Percentiles rank a stretch among this genome's conserved stretches.
These are phyloP conservation scores for Hypomontagnella submonticulosa DNA, from an alignment of 495 filamentous ascomycete species.

Conservation along the genomic window DNA sequence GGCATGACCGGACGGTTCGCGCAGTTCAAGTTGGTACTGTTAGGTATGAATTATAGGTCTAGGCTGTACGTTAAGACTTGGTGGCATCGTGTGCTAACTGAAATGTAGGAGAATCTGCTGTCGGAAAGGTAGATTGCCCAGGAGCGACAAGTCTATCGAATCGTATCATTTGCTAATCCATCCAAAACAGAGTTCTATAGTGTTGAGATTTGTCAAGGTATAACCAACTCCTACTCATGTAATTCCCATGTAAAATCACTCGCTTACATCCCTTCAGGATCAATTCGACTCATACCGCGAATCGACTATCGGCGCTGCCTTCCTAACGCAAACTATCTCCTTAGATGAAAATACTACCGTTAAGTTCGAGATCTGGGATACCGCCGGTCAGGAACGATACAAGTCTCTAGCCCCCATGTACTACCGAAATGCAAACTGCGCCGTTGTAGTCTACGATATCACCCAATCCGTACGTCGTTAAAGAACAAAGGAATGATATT, in stretches of 20 bases:
- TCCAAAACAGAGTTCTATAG: conserved; percentile 83
- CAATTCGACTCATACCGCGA: conserved; percentile 99
- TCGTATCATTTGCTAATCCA: conserved; percentile 51
- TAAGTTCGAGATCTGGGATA: conserved; percentile 99
- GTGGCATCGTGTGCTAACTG: conserved; percentile 48
- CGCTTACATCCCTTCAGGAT: conserved; percentile 67
- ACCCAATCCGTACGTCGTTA: conserved; percentile 85
- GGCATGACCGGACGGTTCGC: conserved; percentile 82
- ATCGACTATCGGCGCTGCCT: conserved; percentile 98
- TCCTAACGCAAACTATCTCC: conserved; percentile 97
- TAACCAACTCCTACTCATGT: conserved; percentile 35
- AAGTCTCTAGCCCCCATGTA: conserved; percentile 99
- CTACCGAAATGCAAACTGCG: conserved; percentile 98
- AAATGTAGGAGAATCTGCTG: conserved; percentile 88
- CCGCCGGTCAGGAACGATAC: conserved; percentile 96
- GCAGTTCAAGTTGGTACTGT: conserved; percentile 97
- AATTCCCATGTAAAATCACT: neutral
- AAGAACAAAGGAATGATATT: conserved; percentile 17
- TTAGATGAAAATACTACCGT: conserved; percentile 97
- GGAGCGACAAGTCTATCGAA: conserved; percentile 2
- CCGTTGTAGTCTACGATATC: conserved; percentile 98
- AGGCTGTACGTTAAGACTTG: conserved; percentile 41
- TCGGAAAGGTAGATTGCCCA: conserved; percentile 82
- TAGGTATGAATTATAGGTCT: conserved; percentile 70
- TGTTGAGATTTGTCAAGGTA: conserved; percentile 98